Evolutionary conservation across 2,329 filamentous ascomycete species (phyloP), one percentile per base, ranked within the genome.

Genomic region (Arthrobotrys megalospora): DNA sequence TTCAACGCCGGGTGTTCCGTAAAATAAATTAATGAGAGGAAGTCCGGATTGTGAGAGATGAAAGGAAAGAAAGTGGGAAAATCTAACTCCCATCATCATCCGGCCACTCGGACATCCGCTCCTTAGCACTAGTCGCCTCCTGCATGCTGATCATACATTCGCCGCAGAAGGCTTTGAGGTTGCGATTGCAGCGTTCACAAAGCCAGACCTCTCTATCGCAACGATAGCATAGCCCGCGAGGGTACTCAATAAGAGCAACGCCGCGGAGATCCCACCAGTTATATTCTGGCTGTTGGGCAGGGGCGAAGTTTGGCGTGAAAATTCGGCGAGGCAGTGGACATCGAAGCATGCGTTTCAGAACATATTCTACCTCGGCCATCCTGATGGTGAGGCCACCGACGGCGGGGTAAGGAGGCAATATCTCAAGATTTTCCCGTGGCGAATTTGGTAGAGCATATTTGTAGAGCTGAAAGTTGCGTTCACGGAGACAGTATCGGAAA

Each of bases 181-280:
- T 77, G 41, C 53, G 24, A 28, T 77, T 77, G 60, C 73, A 77
- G 7, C 21, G 41, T 48, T 71, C 58, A 48, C 73, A 77, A 2
- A 77, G 66, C 73, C 73, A 77, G n/a, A 77, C 73, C 16, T 77
- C 73, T 48, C 73, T 65, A 14, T 71, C 62, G 36, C 73, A 77
- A 4, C 16, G 24, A n/a, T 58, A 45, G 34, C 73, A 77, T 16
- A 77, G 19, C 3, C 73, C 73, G 11, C 73, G 48, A 10, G 73
- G 73, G 24, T 70, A 68, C 43, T 77, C 73, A 10, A 71, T 47
- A 14, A 77, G 50, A 24, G 73, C 73, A 14, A 77, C 53, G 4
- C 58, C 34, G 50, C 73, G 73, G 12, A 71, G 50, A 16, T 77
- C 73, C 73, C 73, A 77, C 73, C 73, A 77, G 10, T 55, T 43